phyloP scores from a whole-genome alignment of 345 rosid genomes.

The Linum tenue region DNA sequence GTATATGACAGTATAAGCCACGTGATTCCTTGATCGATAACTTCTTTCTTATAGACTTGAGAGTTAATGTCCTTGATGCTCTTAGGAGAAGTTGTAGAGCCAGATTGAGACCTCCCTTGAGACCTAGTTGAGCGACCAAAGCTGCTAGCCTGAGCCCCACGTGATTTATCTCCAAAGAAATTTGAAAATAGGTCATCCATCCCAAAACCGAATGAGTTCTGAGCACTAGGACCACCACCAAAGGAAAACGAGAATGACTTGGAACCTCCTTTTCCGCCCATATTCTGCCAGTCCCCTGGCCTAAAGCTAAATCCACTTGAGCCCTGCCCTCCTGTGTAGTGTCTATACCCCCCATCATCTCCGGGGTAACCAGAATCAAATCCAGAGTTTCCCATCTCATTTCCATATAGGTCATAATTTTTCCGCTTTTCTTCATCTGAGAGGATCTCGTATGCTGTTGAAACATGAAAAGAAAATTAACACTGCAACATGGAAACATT shows the following conservation, averaged over 20 bases:
- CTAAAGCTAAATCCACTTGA: conserved; percentile 42
- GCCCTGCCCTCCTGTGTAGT: conserved; percentile 62
- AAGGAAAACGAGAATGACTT: conserved; percentile 59
- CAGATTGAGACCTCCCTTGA: conserved; percentile 30
- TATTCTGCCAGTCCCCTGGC: conserved; percentile 64
- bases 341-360: conserved; percentile 44
- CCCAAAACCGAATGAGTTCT: conserved; percentile 51
- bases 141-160: conserved; percentile 42
- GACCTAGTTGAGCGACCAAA: conserved; percentile 43
- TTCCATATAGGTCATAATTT: conserved; percentile 79
- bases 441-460: conserved; percentile 81
- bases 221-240: conserved; percentile 54
- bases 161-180: conserved; percentile 43
- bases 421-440: conserved; percentile 85
- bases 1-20: conserved; percentile 71
- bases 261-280: conserved; percentile 66
- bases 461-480: conserved; percentile 16
- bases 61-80: conserved; percentile 39
- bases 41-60: conserved; percentile 52
- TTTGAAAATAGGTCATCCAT: conserved; percentile 54
- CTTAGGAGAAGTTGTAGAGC: conserved; percentile 34
- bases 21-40: conserved; percentile 65
- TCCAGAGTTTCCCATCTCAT: conserved; percentile 77
- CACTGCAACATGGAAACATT: neutral
- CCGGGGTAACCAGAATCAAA: conserved; percentile 64